Percentiles rank a stretch among this genome's conserved stretches.
These are phyloP conservation scores for Fusarium stilboides DNA, from an alignment of 2,329 filamentous ascomycete genomes.

Conservation along the genomic window DNA sequence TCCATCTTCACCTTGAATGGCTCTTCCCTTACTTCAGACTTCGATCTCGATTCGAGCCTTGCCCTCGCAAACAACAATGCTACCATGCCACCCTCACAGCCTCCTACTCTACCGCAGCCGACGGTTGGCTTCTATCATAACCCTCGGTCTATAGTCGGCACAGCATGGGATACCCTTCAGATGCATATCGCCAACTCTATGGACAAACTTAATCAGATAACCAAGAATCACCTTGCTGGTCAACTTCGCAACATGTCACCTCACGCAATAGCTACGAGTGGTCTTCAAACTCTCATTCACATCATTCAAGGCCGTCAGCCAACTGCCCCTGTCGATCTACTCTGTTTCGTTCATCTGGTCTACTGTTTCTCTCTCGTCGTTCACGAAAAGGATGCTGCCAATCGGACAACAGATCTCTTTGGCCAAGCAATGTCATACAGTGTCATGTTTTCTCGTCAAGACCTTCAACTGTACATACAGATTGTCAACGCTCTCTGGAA, in stretches of 20 bases:
- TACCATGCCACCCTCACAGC: constrained; percentile 33
- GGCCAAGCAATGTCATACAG: constrained; percentile 63
- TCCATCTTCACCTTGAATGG: constrained; percentile 56
- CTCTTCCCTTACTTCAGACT: constrained; percentile 53
- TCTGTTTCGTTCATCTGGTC: constrained; percentile 68
- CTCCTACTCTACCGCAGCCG: constrained; percentile 33
- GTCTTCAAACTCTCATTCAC: constrained; percentile 59
- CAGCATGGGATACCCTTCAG: constrained; percentile 62
- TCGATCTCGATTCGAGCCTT: constrained; percentile 57
- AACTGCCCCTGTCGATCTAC: constrained; percentile 59
- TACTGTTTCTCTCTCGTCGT: constrained; percentile 66
- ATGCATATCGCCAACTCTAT: constrained; percentile 63
- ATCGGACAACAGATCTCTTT: constrained; percentile 60
- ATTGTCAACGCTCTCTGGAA: constrained; percentile 66
- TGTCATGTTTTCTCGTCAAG: constrained; percentile 55
- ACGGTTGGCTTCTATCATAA: constrained; percentile 49
- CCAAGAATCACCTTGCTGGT: constrained; percentile 60
- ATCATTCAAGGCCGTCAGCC: constrained; percentile 58
- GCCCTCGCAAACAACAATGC: constrained; percentile 54
- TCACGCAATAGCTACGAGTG: constrained; percentile 57
- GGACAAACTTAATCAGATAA: constrained; percentile 58
- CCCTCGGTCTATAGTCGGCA: constrained; percentile 57
- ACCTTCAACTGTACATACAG: constrained; percentile 59
- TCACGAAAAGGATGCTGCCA: constrained; percentile 58
- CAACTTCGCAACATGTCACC: constrained; percentile 59